Base-by-base conservation (phyloP, 306 rosid species). In the Alnus glutinosa region DNA sequence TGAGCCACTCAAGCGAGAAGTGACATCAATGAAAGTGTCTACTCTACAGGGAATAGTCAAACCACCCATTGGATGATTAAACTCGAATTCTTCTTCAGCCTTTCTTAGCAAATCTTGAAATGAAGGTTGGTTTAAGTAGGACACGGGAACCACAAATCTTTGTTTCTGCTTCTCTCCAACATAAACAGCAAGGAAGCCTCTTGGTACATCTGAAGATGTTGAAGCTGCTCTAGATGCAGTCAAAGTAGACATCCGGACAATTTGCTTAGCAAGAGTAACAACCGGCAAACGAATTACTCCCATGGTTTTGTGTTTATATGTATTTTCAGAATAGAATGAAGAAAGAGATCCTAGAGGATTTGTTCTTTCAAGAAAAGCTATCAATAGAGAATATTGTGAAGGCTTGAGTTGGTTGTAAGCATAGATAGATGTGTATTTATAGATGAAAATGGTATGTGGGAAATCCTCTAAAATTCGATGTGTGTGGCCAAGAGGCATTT, bases 51-150 rank as follows among this genome's bases (percentile, higher is more conserved):
- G 89, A 76, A 81, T 81, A 68, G 89, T 87, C 39, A 87, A 79
- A 50, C 93, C 92, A 34, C 90, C 86, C 84, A 77, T 77, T 7
- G 90, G 87, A 87, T 87, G 91, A 44, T 86, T 78, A 55, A 76
- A 87, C 55, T 88, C 88, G 7, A 82, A 83, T 68, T 87, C 89
- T 85, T 88, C 88, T 37, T 86, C 83, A 1, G 81, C 88, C 51
- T 80, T 58, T 49, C n/a, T 79, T 39, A 83, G 55, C 44, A 85
- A 70, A 3, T 86, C 83, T 73, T 83, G 85, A 71, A 88, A 88
- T 42, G 79, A 49, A 73, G 89, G 76, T 32, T 83, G 83, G 58
- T 71, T 88, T 81, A 86, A 75, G 75, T 55, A 85, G 9, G 88
- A 79, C 37, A 88, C 49, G 9, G 89, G 92, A 83, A 86, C 79